phyloP scores from a whole-genome alignment of 2,329 filamentous ascomycete species.

The Fusarium newnesense region DNA sequence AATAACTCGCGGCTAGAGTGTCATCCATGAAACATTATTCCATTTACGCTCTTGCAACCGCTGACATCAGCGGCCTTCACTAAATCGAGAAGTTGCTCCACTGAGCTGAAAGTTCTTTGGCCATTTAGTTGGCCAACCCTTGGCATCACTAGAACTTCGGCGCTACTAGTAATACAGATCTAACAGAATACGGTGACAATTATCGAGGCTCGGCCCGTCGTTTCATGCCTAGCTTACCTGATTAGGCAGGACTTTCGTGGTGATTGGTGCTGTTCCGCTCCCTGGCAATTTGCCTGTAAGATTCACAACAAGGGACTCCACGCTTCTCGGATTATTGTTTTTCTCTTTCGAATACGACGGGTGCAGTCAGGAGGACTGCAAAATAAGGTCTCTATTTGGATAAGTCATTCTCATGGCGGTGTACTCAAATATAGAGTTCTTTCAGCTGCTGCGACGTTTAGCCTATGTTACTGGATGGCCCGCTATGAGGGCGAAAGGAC shows the following conservation, averaged over 20 bases:
- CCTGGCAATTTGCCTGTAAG: background rate
- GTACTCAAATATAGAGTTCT: background rate
- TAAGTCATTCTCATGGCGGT: fast-evolving
- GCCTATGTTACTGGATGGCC: background rate
- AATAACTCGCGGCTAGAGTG: too few relatives aligned
- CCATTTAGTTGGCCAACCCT: fast-evolving
- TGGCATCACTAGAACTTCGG: background rate
- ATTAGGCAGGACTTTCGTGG: fast-evolving
- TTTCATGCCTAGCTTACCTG: too few relatives aligned
- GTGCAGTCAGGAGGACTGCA: fast-evolving
- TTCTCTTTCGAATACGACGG: background rate
- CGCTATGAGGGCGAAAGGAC: too few relatives aligned
- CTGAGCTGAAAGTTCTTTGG: background rate
- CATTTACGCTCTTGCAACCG: background rate
- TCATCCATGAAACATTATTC: fast-evolving
- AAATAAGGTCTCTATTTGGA: fast-evolving
- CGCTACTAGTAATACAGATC: background rate
- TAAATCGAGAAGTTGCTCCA: background rate
- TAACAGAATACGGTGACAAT: background rate
- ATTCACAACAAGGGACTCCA: background rate
- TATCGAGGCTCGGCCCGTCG: background rate
- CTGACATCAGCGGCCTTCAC: background rate
- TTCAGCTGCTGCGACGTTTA: fast-evolving
- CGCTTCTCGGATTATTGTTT: background rate
- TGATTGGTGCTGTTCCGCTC: background rate